Base-by-base conservation (phyloP, 164 flowering plant genomes). In the Macadamia integrifolia region DNA sequence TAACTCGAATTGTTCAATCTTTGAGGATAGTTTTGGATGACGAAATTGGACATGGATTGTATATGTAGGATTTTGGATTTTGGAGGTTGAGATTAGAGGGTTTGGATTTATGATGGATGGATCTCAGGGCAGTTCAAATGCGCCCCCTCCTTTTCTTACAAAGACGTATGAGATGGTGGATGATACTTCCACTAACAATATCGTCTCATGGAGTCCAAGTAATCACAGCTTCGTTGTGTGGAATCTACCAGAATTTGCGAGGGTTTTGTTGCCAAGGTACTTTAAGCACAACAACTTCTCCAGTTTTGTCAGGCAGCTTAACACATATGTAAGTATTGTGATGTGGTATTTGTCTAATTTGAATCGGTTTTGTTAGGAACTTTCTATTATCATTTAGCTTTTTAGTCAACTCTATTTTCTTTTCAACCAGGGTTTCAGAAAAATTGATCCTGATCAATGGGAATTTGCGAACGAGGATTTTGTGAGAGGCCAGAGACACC, bases 391-490 rank as follows among this genome's bases (percentile, higher is more conserved):
- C 50, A 3, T 68, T n/a, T 23, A 5, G 9, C 18, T 52, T 43
- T 32, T 3, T 12, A 42, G 59, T n/a, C 9, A 28, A 18, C 35
- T 18, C 40, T 61, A 4, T 62, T 58, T 60, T 8, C 14, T 35
- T 29, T 58, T 66, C 52, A 56, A 42, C 13, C 72, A 92, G 97
- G 97, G 96, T 30, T 92, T 92, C 69, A 75, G 90, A 74, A 92
- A 92, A 79, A 65, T 82, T 52, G 96, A 92, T 78, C 93, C 93
- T 2, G 96, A 92, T 58, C 92, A 85, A 58, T 92, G 96, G 96
- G 97, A 92, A 67, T 92, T 92, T 74, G 91, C 87, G 9, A 92
- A 90, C 48, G 96, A 88, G 63, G 95, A 86, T 44, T 92, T 92
- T 65, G 56, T 87, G 31, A 80, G 88, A 75, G 96, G 92, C 15